These are phyloP conservation scores for Cajanus cajan DNA, from an alignment of 306 rosid species.

Conservation along the genomic window DNA sequence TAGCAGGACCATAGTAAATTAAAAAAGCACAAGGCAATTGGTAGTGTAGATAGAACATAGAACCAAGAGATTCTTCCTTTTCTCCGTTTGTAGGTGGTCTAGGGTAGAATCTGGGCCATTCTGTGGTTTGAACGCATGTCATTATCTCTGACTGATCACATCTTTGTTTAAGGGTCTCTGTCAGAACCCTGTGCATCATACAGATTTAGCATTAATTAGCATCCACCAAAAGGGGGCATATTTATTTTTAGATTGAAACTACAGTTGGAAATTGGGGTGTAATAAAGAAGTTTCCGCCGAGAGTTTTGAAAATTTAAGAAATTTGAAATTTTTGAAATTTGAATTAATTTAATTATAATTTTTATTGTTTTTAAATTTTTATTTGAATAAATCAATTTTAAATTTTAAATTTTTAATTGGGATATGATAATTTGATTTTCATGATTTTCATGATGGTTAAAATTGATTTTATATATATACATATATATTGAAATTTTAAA, in stretches of 20 bases:
- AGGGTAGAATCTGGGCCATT: not conserved
- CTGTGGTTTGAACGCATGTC: constrained; percentile 2
- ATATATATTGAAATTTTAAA: too few relatives aligned
- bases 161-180: not conserved
- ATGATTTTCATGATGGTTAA: too few relatives aligned
- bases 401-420: too few relatives aligned
- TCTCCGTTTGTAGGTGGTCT: not conserved
- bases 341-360: too few relatives aligned
- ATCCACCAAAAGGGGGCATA: not conserved
- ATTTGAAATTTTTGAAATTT: too few relatives aligned
- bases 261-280: not conserved
- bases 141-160: not conserved
- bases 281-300: too few relatives aligned
- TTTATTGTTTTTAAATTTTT: too few relatives aligned
- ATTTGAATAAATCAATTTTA: too few relatives aligned
- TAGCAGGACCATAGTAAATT: not conserved
- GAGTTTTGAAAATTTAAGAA: too few relatives aligned
- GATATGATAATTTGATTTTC: too few relatives aligned
- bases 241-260: not conserved
- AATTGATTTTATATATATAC: too few relatives aligned
- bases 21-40: not conserved
- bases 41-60: not conserved
- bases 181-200: not conserved
- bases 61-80: not conserved
- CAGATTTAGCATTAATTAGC: not conserved